These are phyloP conservation scores for Metschnikowia dekortorum DNA, from an alignment of 805 yeast genomes.

Conservation along the genomic window DNA sequence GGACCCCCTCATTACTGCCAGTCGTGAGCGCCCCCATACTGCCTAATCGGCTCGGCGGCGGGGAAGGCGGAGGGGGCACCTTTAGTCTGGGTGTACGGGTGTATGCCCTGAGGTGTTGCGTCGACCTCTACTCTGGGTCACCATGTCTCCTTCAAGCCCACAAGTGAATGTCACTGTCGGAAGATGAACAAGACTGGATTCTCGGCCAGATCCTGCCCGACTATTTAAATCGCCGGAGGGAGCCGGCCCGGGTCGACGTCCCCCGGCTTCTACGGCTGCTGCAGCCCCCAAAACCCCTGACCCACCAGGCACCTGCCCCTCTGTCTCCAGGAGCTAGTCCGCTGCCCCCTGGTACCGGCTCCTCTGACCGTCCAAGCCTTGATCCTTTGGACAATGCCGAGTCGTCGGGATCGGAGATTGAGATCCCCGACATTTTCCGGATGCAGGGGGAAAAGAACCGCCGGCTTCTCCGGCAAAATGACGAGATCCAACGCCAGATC, in stretches of 20 bases:
- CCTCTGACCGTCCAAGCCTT: not conserved
- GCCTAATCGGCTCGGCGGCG: too few species aligned
- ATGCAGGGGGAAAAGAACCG: constrained; percentile 26
- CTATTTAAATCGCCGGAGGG: too few species aligned
- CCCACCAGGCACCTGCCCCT: not conserved
- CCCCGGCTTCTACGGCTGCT: not conserved
- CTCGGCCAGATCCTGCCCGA: constrained; percentile 1
- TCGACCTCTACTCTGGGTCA: not conserved
- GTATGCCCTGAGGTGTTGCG: too few species aligned
- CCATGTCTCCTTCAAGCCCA: not conserved
- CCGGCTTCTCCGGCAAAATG: constrained; percentile 18
- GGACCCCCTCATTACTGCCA: too few species aligned
- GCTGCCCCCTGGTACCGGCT: too few species aligned
- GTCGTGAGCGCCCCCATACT: too few species aligned
- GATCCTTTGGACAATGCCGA: not conserved
- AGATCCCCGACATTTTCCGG: constrained; percentile 28
- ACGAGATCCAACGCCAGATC: constrained; percentile 19
- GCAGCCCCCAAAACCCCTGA: not conserved
- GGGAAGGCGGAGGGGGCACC: too few species aligned
- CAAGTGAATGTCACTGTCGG: not conserved
- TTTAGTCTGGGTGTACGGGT: not conserved
- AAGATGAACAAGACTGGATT: constrained; percentile 3
- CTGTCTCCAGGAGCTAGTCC: not conserved
- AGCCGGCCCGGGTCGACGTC: not conserved
- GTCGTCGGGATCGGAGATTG: constrained; percentile 5